Percentiles rank a stretch among this genome's conserved stretches.
Conservation (phyloP, 1,139 yeast genomes). For the Trichomonascaceae sp. region DNA sequence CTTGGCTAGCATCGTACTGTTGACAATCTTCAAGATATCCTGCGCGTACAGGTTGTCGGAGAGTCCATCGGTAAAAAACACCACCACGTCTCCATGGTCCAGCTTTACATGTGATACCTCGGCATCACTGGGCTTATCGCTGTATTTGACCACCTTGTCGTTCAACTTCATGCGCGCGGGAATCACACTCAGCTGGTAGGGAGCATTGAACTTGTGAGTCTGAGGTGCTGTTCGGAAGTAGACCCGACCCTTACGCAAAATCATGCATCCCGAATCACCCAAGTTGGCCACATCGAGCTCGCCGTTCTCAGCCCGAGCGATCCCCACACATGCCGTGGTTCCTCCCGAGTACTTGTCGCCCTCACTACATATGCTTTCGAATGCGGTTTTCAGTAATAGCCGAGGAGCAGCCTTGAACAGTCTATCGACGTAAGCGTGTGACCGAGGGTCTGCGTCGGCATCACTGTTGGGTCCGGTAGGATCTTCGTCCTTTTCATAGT, state of each 20-base stretch:
- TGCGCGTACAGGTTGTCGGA: slow-evolving; percentile 69
- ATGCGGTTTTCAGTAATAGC: slow-evolving; percentile 42
- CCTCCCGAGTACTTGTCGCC: slow-evolving; percentile 78
- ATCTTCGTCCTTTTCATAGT: no score
- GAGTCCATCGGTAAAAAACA: slow-evolving; percentile 90
- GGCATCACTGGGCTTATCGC: slow-evolving; percentile 44
- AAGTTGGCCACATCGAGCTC: slow-evolving; percentile 57
- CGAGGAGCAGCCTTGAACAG: slow-evolving; percentile 29
- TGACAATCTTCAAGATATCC: slow-evolving; percentile 46
- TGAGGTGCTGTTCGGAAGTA: slow-evolving; percentile 63
- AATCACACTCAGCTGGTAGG: slow-evolving; percentile 77
- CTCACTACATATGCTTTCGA: slow-evolving; percentile 36
- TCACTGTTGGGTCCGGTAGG: no score
- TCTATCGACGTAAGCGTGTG: slow-evolving; percentile 1
- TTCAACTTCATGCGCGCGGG: slow-evolving; percentile 41
- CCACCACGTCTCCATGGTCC: slow-evolving; percentile 54
- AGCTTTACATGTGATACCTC: slow-evolving; percentile 25
- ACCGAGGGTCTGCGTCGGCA: not conserved
- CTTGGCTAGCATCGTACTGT: slow-evolving; percentile 16
- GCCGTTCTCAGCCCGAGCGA: slow-evolving; percentile 42
- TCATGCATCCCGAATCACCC: slow-evolving; percentile 93
- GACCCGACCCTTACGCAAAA: slow-evolving; percentile 55
- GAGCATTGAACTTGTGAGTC: slow-evolving; percentile 83
- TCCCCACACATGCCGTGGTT: slow-evolving; percentile 87
- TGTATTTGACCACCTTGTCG: slow-evolving; percentile 10